Conservation (phyloP, 2,329 filamentous ascomycete species). For the Mycogone perniciosa region DNA sequence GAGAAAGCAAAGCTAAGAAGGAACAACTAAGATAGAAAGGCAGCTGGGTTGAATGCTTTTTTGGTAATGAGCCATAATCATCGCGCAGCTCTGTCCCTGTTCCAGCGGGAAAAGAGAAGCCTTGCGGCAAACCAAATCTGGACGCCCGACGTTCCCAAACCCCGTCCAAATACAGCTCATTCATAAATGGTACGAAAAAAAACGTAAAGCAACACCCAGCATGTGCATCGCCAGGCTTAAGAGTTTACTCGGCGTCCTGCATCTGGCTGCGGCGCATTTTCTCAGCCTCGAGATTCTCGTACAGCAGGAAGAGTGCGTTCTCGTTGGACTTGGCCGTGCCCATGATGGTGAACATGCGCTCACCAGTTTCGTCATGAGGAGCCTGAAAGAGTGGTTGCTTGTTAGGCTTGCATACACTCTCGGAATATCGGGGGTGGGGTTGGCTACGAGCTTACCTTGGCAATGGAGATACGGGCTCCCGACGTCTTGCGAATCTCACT, state of each 20-base stretch:
- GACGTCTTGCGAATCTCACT: slow-evolving; percentile 97
- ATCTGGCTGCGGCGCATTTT: slow-evolving; percentile 95
- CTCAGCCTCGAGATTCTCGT: slow-evolving; percentile 98
- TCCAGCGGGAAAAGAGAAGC: slow-evolving; percentile 45
- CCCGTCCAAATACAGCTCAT: slow-evolving; percentile 37
- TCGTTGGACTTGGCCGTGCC: slow-evolving; percentile 91
- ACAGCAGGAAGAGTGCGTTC: slow-evolving; percentile 89
- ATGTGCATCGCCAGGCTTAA: slow-evolving; percentile 7
- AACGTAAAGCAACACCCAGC: slow-evolving; percentile 24
- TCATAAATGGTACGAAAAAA: slow-evolving; percentile 24
- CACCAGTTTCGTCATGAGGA: slow-evolving; percentile 92
- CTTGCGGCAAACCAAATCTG: slow-evolving; percentile 61
- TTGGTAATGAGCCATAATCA: slow-evolving; percentile 28
- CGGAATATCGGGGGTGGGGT: not conserved
- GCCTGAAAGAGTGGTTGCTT: slow-evolving; percentile 40
- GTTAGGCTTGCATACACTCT: not conserved
- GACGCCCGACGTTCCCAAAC: slow-evolving; percentile 41
- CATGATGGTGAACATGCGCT: slow-evolving; percentile 99
- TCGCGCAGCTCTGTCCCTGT: slow-evolving; percentile 40
- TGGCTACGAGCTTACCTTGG: slow-evolving; percentile 54
- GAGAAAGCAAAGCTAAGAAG: slow-evolving; percentile 22
- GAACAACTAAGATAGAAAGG: slow-evolving; percentile 15
- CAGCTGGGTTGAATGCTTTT: slow-evolving; percentile 19
- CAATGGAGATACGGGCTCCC: slow-evolving; percentile 93
- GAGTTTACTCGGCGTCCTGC: slow-evolving; percentile 44